Evolutionary conservation across 495 filamentous ascomycete genomes (phyloP).

Genomic region (Hamigera avellanea): DNA sequence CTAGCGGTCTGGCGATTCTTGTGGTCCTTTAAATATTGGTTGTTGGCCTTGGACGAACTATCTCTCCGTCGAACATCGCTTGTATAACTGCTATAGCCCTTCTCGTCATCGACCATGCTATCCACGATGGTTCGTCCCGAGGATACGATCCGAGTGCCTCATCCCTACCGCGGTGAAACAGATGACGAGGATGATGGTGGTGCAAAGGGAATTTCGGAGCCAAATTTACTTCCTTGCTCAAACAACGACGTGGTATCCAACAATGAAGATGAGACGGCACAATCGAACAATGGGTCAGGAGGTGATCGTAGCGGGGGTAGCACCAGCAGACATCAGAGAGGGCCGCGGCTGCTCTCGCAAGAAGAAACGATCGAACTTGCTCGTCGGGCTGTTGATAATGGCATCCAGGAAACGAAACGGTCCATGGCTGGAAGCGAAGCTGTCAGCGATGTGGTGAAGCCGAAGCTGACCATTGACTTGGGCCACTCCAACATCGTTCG

Average conservation of each 20-base stretch:
- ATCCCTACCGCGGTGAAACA: slow-evolving; percentile 19
- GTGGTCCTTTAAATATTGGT: too few species aligned
- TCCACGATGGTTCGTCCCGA: slow-evolving; percentile 30
- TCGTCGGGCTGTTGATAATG: slow-evolving; percentile 52
- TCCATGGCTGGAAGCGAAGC: slow-evolving; percentile 56
- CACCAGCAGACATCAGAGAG: slow-evolving; percentile 12
- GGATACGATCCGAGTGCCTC: slow-evolving; percentile 26
- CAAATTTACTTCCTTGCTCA: slow-evolving; percentile 10
- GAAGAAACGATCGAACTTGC: slow-evolving; percentile 47
- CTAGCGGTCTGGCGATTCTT: not conserved
- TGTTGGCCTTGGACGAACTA: too few species aligned
- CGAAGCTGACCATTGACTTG: slow-evolving; percentile 78
- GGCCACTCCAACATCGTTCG: slow-evolving; percentile 68
- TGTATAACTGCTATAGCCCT: too few species aligned
- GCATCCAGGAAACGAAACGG: slow-evolving; percentile 55
- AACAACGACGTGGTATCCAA: slow-evolving; percentile 18
- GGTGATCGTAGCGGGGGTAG: slow-evolving; percentile 12
- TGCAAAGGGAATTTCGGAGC: slow-evolving; percentile 13
- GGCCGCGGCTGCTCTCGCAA: slow-evolving; percentile 17
- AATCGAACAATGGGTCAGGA: slow-evolving; percentile 18
- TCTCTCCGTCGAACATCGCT: too few species aligned
- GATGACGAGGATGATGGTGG: slow-evolving; percentile 20
- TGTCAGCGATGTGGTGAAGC: slow-evolving; percentile 57
- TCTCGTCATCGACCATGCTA: slow-evolving; percentile 17
- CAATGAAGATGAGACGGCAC: slow-evolving; percentile 21